Evolutionary conservation across 768 basidiomycete species (phyloP), one percentile per base, ranked within the genome.

Genomic region (Mycena crocata): DNA sequence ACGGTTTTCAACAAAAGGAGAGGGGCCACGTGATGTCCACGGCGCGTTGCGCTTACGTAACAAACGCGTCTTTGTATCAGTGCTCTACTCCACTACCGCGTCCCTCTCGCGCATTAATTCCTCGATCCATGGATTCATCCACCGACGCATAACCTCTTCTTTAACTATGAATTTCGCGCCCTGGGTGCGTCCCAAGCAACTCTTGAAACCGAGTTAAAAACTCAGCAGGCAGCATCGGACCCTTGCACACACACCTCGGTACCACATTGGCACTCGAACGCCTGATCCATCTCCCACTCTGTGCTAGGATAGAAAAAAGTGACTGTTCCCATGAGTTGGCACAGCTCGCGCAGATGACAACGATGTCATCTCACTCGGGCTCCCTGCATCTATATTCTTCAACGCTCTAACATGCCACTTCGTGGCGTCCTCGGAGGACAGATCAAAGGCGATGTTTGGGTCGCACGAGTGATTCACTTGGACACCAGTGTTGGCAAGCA

Each of bases 221-320:
- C n/a, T n/a, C n/a, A n/a, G 14, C 30, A 49, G 31, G 34, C n/a
- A 56, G 50, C 51, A 13, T 44, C 28, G 37, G 23, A 21, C 32
- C 17, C 24, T 21, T 21, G 44, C 35, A 46, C 31, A 72, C 80
- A 55, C 68, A 85, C 85, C 55, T 71, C 57, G 2, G 81, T 73
- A 19, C 79, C 81, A 74, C 90, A 90, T 40, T 76, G 64, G 74
- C 89, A 90, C 15, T 79, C 75, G 73, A 91, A 91, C 0, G 85
- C 81, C 71, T 87, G 87, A 23, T 82, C 87, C 89, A 90, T 90
- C 49, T 87, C 83, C 89, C 89, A 91, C 72, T 91, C 89, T 19
- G 88, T 90, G 70, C 84, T 86, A 21, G 89, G 90, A 73, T 90
- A 90, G 73, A 90, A 90, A 72, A 85, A 90, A 2, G 85, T 87